Base-by-base conservation (phyloP, 805 yeast genomes). In the Nakazawaea ishiwadae region DNA sequence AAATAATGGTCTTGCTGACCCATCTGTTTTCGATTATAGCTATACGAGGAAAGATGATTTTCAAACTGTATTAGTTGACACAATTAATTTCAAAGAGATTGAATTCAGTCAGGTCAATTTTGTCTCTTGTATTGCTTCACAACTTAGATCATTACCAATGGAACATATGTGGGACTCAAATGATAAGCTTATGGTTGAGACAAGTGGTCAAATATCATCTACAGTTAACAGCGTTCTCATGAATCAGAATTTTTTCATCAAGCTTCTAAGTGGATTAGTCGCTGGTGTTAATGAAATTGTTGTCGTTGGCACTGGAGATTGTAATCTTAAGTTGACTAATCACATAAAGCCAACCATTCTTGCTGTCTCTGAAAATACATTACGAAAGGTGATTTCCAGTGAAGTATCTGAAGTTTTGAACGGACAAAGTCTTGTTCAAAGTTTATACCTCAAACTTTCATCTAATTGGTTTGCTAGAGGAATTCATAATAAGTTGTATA, bases 401-500 rank as follows among this genome's bases (percentile, higher is more conserved):
- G 37, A 47, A 21, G 15, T 51, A 14, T 24, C 51, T 18, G 35
- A 43, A 5, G 16, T 46, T 35, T 42, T 24, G 18, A 37, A 45
- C 16, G 31, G 45, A 31, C 37, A 42, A 24, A 39, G 37, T 24
- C 29, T 45, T 15, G 2, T 57, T 6, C 49, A 59, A 15, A 52
- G 42, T 33, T 19, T 66, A 14, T 46, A 54, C 44, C 48, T 56
- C n/a, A 52, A 61, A 8, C 62, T 70, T 48, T 60, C 74, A 2
- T 60, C 60, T 31, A 62, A 61, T 18, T 59, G 75, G 27, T 60
- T 78, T 17, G 64, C 79, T 9, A 63, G 68, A 31, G 82, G 82
- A 4, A 66, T 76, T 1, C 71, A 76, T 47, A 65, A 65, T 23
- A 47, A 50, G 9, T 42, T 59, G 11, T 71, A 68, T 3, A 55